phyloP scores from a whole-genome alignment of 306 rosid species.

The Acacia crassicarpa region DNA sequence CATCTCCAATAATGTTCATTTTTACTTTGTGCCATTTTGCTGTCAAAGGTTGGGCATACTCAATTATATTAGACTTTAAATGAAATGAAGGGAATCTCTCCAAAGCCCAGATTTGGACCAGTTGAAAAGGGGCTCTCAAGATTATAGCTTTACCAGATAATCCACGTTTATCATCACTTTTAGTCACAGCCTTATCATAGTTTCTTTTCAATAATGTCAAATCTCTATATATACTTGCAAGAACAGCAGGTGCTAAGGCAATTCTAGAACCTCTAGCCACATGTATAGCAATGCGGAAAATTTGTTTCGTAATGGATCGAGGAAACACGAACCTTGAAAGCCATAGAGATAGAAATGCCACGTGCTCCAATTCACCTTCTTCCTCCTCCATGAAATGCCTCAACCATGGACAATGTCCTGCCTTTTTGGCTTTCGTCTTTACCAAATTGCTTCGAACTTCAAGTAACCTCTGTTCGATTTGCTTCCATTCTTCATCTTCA shows the following conservation, averaged over 20 bases:
- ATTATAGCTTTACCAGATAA: neutral
- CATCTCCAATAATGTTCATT: neutral
- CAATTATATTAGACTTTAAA: neutral
- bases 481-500: conserved; percentile 7
- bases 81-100: conserved; percentile 49
- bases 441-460: conserved; percentile 3
- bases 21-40: conserved; percentile 40
- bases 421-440: conserved; percentile 26
- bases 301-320: neutral
- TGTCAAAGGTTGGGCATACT: conserved; percentile 22
- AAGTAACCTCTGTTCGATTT: conserved; percentile 4
- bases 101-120: conserved; percentile 52
- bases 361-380: conserved; percentile 45
- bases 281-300: conserved; percentile 46
- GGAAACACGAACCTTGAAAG: conserved; percentile 55
- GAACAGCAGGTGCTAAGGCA: conserved; percentile 60
- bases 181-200: neutral
- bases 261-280: conserved; percentile 49
- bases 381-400: conserved; percentile 40
- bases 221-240: conserved; percentile 48
- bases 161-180: no score
- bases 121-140: conserved; percentile 39
- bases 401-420: conserved; percentile 36
- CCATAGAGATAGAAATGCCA: conserved; percentile 51
- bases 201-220: conserved; percentile 15